Conservation (phyloP, 129 eudicot genomes). For the Sambucus nigra region DNA sequence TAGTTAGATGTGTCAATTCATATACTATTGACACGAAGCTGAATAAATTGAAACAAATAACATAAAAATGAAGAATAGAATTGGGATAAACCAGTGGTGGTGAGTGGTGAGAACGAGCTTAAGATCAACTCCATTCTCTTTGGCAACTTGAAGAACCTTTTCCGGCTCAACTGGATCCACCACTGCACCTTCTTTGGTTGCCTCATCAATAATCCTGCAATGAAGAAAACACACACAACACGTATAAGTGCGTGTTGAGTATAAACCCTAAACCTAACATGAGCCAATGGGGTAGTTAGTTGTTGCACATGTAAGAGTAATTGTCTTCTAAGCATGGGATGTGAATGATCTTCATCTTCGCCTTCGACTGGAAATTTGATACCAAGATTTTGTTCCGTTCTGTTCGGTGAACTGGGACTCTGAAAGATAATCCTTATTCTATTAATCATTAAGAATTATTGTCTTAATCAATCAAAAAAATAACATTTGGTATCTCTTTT, state of each 20-base stretch:
- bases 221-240: background rate
- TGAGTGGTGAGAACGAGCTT: constrained; percentile 91
- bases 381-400: too few species aligned
- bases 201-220: constrained; percentile 76
- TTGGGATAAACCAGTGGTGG: constrained; percentile 67
- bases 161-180: constrained; percentile 98
- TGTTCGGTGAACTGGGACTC: background rate
- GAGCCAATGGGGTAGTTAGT: constrained; percentile 6
- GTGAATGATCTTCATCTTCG: constrained; percentile 73
- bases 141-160: constrained; percentile 62
- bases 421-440: background rate
- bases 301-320: constrained; percentile 90
- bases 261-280: constrained; percentile 6
- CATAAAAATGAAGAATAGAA: background rate
- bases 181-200: constrained; percentile 77
- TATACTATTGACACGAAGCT: too few species aligned
- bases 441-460: too few species aligned
- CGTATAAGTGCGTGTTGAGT: background rate
- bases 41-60: too few species aligned
- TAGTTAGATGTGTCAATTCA: too few species aligned
- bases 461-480: too few species aligned
- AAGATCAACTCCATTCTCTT: constrained; percentile 49
- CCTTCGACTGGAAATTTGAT: background rate
- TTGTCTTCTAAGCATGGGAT: constrained; percentile 92
- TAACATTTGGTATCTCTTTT: too few species aligned